A percentile compares a stretch with the other conserved stretches of the same genome.
Evolutionary conservation across 257 asterid species (phyloP).

Genomic region (Misopates orontium): DNA sequence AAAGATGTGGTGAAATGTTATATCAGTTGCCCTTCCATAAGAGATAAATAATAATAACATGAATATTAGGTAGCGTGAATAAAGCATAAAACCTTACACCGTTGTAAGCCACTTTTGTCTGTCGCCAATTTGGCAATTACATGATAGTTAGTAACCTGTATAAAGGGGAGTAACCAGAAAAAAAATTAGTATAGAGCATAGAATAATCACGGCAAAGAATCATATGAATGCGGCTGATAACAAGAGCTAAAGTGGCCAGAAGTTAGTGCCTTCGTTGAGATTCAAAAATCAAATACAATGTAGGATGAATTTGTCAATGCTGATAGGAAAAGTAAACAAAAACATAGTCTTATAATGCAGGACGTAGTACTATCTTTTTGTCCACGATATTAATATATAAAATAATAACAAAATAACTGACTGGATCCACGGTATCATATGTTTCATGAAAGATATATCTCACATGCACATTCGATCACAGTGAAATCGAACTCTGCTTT

Average conservation of each 20-base stretch:
- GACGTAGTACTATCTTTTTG: no score
- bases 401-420: no score
- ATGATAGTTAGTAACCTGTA: conserved; percentile 86
- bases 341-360: no score
- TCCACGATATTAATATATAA: no score
- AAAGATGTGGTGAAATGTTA: not conserved
- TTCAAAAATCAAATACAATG: no score
- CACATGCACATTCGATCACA: no score
- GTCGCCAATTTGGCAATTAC: conserved; percentile 78
- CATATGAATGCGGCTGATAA: not conserved
- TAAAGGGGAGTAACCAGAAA: not conserved
- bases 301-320: no score
- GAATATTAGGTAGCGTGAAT: conserved; percentile 5
- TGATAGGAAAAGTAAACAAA: no score
- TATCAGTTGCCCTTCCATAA: conserved; percentile 2
- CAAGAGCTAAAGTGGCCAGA: conserved; percentile 1
- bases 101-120: conserved; percentile 70
- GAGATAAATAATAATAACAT: not conserved
- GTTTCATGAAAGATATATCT: no score
- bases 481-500: no score
- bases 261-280: not conserved
- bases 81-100: conserved; percentile 67
- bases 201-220: not conserved
- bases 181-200: not conserved
- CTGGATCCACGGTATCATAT: no score